A percentile compares a stretch with the other conserved stretches of the same genome.
Evolutionary conservation across 805 yeast species (phyloP).

Genomic region (Candida nemodendra): DNA sequence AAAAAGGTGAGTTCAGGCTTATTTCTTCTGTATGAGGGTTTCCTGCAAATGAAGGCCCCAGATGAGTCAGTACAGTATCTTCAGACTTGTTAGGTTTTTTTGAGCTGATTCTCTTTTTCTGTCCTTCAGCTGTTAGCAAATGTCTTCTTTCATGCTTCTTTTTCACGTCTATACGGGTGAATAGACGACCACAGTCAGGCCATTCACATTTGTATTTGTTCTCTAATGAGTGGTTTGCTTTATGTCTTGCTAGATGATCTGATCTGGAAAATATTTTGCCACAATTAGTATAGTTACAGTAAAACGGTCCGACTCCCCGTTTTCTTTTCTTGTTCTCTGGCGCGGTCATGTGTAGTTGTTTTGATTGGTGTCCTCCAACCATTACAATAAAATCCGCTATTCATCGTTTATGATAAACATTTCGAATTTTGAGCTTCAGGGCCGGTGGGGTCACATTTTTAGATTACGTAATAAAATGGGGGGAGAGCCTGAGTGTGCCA

Average conservation of each 20-base stretch:
- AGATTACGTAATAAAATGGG: too few relatives aligned
- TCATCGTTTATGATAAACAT: too few relatives aligned
- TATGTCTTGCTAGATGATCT: constrained; percentile 59
- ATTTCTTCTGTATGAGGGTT: constrained; percentile 28
- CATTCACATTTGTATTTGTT: constrained; percentile 47
- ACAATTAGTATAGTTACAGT: constrained; percentile 45
- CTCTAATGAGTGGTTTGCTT: constrained; percentile 45
- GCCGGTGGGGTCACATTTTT: too few relatives aligned
- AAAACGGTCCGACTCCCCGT: constrained; percentile 11
- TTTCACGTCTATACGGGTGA: constrained; percentile 52
- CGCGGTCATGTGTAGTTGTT: too few relatives aligned
- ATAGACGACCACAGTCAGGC: constrained; percentile 50
- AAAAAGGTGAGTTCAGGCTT: not conserved
- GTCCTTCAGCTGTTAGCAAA: constrained; percentile 24
- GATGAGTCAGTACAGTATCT: not conserved
- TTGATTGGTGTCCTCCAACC: too few relatives aligned
- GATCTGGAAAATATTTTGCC: constrained; percentile 53
- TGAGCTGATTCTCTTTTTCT: not conserved
- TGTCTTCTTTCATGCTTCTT: constrained; percentile 43
- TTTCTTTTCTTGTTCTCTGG: constrained; percentile 12
- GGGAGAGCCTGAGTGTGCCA: too few relatives aligned
- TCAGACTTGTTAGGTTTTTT: not conserved
- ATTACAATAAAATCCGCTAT: too few relatives aligned
- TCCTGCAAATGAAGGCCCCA: not conserved
- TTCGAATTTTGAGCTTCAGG: too few relatives aligned